Conservation (phyloP, 352 stramenopile species). For the Pythium monospermum region DNA sequence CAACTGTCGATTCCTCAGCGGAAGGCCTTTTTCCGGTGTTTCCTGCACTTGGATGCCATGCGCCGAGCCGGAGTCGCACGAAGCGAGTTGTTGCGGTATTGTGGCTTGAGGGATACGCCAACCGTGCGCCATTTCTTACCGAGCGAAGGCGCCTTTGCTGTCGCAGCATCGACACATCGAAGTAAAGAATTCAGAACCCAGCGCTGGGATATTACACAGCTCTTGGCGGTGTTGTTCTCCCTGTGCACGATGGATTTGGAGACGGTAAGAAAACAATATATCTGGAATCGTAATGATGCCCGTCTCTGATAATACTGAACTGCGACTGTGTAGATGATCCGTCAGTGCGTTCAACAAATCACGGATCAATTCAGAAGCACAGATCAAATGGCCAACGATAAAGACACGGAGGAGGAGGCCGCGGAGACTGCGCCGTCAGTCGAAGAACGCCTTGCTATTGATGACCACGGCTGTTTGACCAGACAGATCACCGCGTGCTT, state of each 20-base stretch:
- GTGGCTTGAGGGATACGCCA: constrained; percentile 31
- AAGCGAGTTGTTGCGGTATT: constrained; percentile 53
- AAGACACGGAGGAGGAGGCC: neutral
- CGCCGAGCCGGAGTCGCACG: constrained; percentile 44
- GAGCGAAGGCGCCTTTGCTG: constrained; percentile 12
- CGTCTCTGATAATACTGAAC: too few species aligned
- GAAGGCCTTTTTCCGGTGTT: constrained; percentile 59
- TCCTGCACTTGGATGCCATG: constrained; percentile 56
- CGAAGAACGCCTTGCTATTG: neutral
- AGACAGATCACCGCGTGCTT: too few species aligned
- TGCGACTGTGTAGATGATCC: constrained; percentile 2
- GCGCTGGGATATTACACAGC: constrained; percentile 59
- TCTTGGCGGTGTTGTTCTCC: constrained; percentile 49
- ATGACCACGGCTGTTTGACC: too few species aligned
- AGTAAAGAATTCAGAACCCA: constrained; percentile 18
- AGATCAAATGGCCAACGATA: neutral
- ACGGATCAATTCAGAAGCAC: neutral
- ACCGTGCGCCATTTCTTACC: constrained; percentile 35
- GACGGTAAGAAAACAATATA: constrained; percentile 16
- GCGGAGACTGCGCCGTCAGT: too few species aligned
- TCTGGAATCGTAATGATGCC: neutral
- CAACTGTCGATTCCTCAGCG: constrained; percentile 42
- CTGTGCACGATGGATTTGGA: constrained; percentile 41
- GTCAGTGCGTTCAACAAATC: constrained; percentile 4
- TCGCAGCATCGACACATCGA: constrained; percentile 30